Percentiles rank a stretch among this genome's conserved stretches.
phyloP scores from a whole-genome alignment of 805 yeast genomes.

The Teunomyces cretensis region DNA sequence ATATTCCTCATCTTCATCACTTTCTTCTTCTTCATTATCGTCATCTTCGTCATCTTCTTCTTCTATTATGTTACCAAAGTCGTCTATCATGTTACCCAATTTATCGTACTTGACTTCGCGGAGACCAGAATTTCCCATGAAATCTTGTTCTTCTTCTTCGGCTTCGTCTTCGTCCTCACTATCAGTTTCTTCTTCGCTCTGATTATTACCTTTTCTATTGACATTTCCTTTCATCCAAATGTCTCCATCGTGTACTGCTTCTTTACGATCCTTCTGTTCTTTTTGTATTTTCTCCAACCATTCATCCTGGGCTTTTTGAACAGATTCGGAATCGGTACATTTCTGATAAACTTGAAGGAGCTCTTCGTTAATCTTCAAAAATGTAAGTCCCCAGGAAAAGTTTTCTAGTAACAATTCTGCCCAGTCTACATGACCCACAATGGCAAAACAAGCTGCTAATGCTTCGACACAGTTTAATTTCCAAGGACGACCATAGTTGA shows the following conservation, averaged over 20 bases:
- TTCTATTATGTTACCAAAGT: slow-evolving; percentile 13
- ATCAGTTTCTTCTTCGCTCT: slow-evolving; percentile 14
- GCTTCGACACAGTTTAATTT: slow-evolving; percentile 95
- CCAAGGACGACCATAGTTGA: slow-evolving; percentile 97
- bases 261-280: slow-evolving; percentile 64
- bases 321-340: slow-evolving; percentile 80
- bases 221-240: slow-evolving; percentile 80
- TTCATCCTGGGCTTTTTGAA: slow-evolving; percentile 66
- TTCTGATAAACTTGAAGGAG: slow-evolving; percentile 68
- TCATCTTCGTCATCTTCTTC: slow-evolving; percentile 12
- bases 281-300: slow-evolving; percentile 70
- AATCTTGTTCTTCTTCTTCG: slow-evolving; percentile 12
- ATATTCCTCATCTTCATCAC: slow-evolving; percentile 11
- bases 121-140: not conserved
- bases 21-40: slow-evolving; percentile 15
- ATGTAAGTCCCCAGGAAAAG: slow-evolving; percentile 93
- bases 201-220: slow-evolving; percentile 44
- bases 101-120: slow-evolving; percentile 15
- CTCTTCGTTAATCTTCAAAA: slow-evolving; percentile 78
- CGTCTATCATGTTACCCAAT: slow-evolving; percentile 21
- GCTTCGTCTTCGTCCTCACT: slow-evolving; percentile 17
- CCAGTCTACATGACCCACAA: slow-evolving; percentile 89
- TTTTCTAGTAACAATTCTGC: slow-evolving; percentile 73
- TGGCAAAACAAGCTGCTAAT: slow-evolving; percentile 93
- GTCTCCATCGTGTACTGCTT: slow-evolving; percentile 53